Base-by-base conservation (phyloP, 2,329 filamentous ascomycete species). In the Fusarium sp. region DNA sequence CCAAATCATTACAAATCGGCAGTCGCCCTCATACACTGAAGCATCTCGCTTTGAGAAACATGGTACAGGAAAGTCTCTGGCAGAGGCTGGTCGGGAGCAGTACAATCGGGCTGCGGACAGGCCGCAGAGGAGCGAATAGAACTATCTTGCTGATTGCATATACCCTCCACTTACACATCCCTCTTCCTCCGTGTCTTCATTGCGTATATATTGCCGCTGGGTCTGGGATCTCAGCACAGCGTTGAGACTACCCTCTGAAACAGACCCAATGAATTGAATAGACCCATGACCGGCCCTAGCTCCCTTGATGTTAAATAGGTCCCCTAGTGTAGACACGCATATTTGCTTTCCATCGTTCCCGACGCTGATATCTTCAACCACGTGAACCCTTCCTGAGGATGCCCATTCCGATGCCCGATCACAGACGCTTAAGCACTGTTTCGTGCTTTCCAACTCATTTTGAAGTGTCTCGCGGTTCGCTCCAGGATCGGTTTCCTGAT, bases 311-410 rank as follows among this genome's bases (percentile, higher is more conserved):
- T 58, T 66, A 10, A 75, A 69, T 9, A 77, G 55, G 44, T 77
- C 75, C 11, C 71, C 74, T 6, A 72, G 32, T 2, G 71, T 74
- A 18, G 73, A 75, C 6, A 74, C 65, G 59, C 73, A 67, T 20
- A 77, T 30, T 13, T 75, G 70, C 17, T 63, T 63, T 9, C 67
- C 62, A 36, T 74, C 42, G 20, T 75, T 59, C 6, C 67, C 68
- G 24, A 73, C 42, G 10, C 30, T 61, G 8, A 77, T 66, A 22
- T 75, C 61, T 38, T 75, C 73, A 24, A 77, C 57, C 13, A 77
- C 59, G 53, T 77, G 75, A 1, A 77, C 69, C 42, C 50, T 60
- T 8, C 48, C 66, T 13, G 58, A 67, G 2, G n/a, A 74, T 53
- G 65, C 65, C 62, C 61, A 59, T 36, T 68, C 41, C n/a, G 65